Evolutionary conservation across 225 moss, liverwort and hornwort species (phyloP), one percentile per base, ranked within the genome.

Genomic region (Marchantia polymorpha): DNA sequence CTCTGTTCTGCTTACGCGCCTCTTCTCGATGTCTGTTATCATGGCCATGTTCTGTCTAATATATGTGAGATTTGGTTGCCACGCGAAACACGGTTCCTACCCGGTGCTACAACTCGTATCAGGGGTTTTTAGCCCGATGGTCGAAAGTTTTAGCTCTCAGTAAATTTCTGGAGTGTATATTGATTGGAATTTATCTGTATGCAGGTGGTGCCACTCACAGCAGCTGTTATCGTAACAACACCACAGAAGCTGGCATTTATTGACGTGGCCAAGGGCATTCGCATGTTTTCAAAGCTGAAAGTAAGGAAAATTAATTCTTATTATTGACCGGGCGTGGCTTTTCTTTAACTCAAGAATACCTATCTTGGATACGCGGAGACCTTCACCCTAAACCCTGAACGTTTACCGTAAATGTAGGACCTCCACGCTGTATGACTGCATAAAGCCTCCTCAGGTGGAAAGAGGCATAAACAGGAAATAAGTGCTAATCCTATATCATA

Each of bases 181-280:
- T n/a, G 27, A 39, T 15, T 55, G 74, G 1, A 55, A 29, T 31
- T 8, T 76, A 30, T 76, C 64, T 12, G 19, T 79, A 55, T 20
- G 81, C 82, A 96, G 96, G 99, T 99, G 84, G 95, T 99, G 72
- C 95, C 99, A 10, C 78, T 99, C 61, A 99, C 99, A 65, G 99
- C 99, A 80, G 95, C 99, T 54, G 99, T 99, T 27, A 99, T 99
- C 71, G 99, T 99, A 53, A 99, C 99, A 27, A 99, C 99, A 72
- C 99, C 99, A 76, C 99, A 99, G 78, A 99, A 99, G 77, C 81
- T 99, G 83, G 95, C 99, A 19, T 99, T 99, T 75, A 99, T 99
- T 73, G 99, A 99, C 86, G 99, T 99, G 49, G 99, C 99, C 17
- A 99, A 99, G 83, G 99, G 99, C 80, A 92, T 99, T 54, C 89